These are phyloP conservation scores for Amesomyces nigricolor DNA, from an alignment of 2,329 filamentous ascomycete species.

Conservation along the genomic window DNA sequence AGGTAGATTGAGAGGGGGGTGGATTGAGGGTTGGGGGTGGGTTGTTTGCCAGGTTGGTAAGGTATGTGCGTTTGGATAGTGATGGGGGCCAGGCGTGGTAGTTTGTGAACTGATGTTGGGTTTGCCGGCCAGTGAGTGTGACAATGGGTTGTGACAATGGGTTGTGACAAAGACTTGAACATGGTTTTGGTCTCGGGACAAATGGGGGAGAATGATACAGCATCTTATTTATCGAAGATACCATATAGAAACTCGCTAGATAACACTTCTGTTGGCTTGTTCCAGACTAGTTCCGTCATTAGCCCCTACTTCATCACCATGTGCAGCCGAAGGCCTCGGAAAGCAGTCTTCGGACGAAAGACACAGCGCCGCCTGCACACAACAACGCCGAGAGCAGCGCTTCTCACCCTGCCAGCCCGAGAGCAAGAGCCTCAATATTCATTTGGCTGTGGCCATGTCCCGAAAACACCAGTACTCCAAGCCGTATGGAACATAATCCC, in stretches of 20 bases:
- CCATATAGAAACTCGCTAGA: constrained; percentile 25
- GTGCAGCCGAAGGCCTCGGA: too few species aligned
- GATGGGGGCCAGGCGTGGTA: too few species aligned
- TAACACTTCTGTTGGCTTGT: constrained; percentile 4
- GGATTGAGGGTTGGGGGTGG: neutral
- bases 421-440: too few species aligned
- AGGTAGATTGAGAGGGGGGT: neutral
- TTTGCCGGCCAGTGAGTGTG: too few species aligned
- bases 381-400: too few species aligned
- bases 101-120: too few species aligned
- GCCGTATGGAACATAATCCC: neutral
- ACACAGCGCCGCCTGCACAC: too few species aligned
- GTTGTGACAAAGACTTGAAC: neutral
- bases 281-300: neutral
- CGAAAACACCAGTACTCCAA: neutral
- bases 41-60: too few species aligned
- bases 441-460: neutral
- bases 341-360: too few species aligned
- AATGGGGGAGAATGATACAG: too few species aligned
- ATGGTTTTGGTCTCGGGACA: neutral
- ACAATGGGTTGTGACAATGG: neutral
- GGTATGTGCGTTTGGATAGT: too few species aligned
- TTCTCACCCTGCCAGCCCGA: too few species aligned
- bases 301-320: neutral
- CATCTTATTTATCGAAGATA: constrained; percentile 15